phyloP scores from a whole-genome alignment of 2,329 filamentous ascomycete species.

The Ampelomyces quisqualis region DNA sequence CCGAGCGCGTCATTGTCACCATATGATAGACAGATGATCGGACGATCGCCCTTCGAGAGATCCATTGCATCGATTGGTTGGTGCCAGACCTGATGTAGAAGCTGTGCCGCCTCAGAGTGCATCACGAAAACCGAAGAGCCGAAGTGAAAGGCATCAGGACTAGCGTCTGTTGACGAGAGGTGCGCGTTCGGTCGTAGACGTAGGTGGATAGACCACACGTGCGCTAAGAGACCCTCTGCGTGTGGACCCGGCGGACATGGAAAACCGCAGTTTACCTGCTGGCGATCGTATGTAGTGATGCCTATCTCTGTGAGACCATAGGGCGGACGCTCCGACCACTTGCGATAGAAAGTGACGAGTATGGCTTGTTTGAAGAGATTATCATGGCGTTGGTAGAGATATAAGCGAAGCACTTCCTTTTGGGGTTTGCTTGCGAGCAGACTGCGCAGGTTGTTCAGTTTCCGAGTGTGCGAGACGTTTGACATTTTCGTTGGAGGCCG shows the following conservation, averaged over 20 bases:
- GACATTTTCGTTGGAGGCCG: too few relatives aligned
- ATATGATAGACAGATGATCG: conserved; percentile 16
- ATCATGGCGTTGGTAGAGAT: conserved; percentile 4
- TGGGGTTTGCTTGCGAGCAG: conserved; percentile 4
- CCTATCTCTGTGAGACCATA: conserved; percentile 18
- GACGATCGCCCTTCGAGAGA: conserved; percentile 10
- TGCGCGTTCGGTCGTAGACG: conserved; percentile 13
- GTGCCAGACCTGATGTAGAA: conserved; percentile 15
- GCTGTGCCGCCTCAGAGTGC: conserved; percentile 5
- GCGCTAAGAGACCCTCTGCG: conserved; percentile 13
- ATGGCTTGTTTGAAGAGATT: conserved; percentile 12
- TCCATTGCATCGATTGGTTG: conserved; percentile 12
- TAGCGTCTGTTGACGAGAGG: conserved; percentile 4
- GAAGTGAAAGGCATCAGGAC: conserved; percentile 15
- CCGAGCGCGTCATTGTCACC: conserved; percentile 9
- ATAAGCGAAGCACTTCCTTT: conserved; percentile 4
- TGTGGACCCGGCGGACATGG: conserved; percentile 11
- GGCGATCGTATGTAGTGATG: conserved; percentile 14
- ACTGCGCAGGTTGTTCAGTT: conserved; percentile 3
- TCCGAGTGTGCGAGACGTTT: too few relatives aligned
- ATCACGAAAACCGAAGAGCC: conserved; percentile 14
- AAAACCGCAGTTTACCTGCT: not conserved
- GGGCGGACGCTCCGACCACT: conserved; percentile 10
- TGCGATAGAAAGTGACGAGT: conserved; percentile 15
- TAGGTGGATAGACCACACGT: conserved; percentile 18